Evolutionary conservation across 1,139 yeast species (phyloP).

Genomic region (Scheffersomyces lignicola): DNA sequence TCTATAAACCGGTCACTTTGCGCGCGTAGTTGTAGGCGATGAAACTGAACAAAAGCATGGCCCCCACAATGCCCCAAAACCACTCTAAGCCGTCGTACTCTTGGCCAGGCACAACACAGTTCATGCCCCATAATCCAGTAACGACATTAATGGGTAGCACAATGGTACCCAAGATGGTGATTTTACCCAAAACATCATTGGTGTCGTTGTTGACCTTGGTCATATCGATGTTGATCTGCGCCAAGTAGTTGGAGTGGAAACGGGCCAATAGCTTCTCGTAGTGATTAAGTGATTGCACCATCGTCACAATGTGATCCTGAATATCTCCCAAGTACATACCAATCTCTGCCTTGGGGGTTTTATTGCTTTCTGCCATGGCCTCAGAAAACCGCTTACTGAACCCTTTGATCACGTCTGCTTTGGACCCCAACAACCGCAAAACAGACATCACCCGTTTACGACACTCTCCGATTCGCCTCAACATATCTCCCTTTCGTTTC

Average conservation of each 20-base stretch:
- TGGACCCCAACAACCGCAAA: slow-evolving; percentile 78
- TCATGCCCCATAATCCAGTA: slow-evolving; percentile 99
- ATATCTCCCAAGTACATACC: slow-evolving; percentile 84
- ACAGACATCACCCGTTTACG: slow-evolving; percentile 93
- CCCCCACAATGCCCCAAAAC: slow-evolving; percentile 58
- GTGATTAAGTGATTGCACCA: slow-evolving; percentile 93
- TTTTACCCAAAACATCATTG: slow-evolving; percentile 92
- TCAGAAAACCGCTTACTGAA: slow-evolving; percentile 90
- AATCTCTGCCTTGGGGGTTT: slow-evolving; percentile 34
- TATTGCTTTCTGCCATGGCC: slow-evolving; percentile 48
- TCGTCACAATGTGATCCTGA: slow-evolving; percentile 91
- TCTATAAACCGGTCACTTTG: slow-evolving; percentile 43
- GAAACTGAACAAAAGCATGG: slow-evolving; percentile 38
- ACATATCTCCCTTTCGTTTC: slow-evolving; percentile 93
- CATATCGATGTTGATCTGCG: slow-evolving; percentile 96
- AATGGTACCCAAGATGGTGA: slow-evolving; percentile 90
- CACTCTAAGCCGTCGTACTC: slow-evolving; percentile 68
- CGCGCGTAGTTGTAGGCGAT: slow-evolving; percentile 45
- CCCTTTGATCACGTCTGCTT: slow-evolving; percentile 95
- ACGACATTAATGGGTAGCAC: slow-evolving; percentile 92
- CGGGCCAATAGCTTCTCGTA: slow-evolving; percentile 91
- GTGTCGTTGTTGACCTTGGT: slow-evolving; percentile 96
- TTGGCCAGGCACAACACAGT: slow-evolving; percentile 94
- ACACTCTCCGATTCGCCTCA: slow-evolving; percentile 91
- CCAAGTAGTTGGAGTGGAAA: slow-evolving; percentile 91